These are phyloP conservation scores for Paxillus rubicundulus DNA, from an alignment of 768 basidiomycete genomes.

Conservation along the genomic window DNA sequence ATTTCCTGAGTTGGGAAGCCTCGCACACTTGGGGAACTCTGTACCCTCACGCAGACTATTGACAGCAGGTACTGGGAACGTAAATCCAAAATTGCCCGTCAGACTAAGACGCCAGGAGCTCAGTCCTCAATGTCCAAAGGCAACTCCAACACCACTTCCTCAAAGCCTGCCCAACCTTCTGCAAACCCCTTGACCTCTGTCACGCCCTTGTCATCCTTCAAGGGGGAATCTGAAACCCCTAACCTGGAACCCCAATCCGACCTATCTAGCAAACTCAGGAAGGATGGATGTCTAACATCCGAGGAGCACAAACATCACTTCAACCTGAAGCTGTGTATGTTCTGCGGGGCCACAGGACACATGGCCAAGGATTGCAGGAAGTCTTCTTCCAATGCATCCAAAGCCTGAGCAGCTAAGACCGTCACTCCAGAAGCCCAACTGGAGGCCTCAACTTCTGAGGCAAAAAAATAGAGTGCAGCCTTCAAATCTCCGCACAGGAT, in stretches of 20 bases:
- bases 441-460: neutral
- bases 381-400: neutral
- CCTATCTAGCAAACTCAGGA: too few species aligned
- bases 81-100: too few species aligned
- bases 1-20: too few species aligned
- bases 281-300: neutral
- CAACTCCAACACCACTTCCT: too few species aligned
- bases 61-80: too few species aligned
- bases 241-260: too few species aligned
- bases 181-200: neutral
- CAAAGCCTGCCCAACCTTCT: too few species aligned
- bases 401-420: neutral
- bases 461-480: slow-evolving; percentile 7
- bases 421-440: neutral
- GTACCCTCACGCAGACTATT: too few species aligned
- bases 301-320: neutral
- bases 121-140: too few species aligned
- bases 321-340: slow-evolving; percentile 3
- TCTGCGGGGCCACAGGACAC: neutral
- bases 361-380: neutral
- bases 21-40: too few species aligned
- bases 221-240: too few species aligned
- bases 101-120: too few species aligned
- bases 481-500: neutral
- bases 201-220: neutral